Conservation (phyloP, 2,329 filamentous ascomycete genomes). For the Diaporthe helianthi region DNA sequence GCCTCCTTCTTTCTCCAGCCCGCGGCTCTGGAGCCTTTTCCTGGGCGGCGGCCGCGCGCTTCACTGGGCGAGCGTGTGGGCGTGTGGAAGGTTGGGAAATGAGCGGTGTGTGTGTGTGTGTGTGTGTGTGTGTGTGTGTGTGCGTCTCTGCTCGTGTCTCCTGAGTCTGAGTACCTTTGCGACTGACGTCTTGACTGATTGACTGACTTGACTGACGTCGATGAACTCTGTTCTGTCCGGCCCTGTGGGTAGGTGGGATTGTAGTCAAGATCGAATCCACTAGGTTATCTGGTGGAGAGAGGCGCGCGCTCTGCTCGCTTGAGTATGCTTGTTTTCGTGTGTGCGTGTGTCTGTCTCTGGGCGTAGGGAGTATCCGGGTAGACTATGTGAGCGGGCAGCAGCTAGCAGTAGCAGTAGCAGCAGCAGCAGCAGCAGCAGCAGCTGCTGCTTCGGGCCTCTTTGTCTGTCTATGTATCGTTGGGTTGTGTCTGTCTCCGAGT, state of each 20-base stretch:
- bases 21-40: conserved; percentile 15
- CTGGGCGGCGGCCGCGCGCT: too few relatives aligned
- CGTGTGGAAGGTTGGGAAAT: too few relatives aligned
- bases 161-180: neutral
- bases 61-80: too few relatives aligned
- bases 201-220: neutral
- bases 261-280: neutral
- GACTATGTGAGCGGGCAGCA: too few relatives aligned
- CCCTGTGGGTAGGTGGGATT: neutral
- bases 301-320: conserved; percentile 6
- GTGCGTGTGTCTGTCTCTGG: neutral
- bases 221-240: conserved; percentile 8
- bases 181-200: neutral
- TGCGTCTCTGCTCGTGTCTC: too few relatives aligned
- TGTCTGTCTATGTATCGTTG: neutral
- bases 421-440: too few relatives aligned
- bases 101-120: neutral
- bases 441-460: too few relatives aligned
- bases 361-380: too few relatives aligned
- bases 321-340: neutral
- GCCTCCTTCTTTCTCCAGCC: neutral
- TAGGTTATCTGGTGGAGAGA: neutral
- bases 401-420: too few relatives aligned
- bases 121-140: neutral
- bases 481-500: neutral